Base-by-base conservation (phyloP, 1,139 yeast genomes). In the Yamadazyma mexicana region DNA sequence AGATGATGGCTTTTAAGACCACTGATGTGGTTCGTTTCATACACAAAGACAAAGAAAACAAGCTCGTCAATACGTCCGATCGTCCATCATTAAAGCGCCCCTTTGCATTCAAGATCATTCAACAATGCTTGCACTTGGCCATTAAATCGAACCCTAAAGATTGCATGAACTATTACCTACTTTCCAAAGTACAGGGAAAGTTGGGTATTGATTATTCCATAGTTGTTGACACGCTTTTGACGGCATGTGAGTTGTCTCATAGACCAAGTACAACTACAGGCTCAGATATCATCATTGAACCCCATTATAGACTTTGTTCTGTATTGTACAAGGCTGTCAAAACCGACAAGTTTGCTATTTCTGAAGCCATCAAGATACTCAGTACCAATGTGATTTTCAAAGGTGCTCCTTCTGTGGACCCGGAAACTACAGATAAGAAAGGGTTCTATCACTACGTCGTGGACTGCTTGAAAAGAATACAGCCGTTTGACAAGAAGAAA, bases 401-500 rank as follows among this genome's bases (percentile, higher is more conserved):
- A 15, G 24, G 15, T 14, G 18, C 41, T 9, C 3, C 18, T 4
- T n/a, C 20, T 28, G 8, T 17, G 18, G 34, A 26, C 4, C 27
- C 8, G 9, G 5, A 8, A 9, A 15, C 11, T 3, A 11, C 20
- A 11, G 17, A 20, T 43, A 1, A 45, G 36, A 34, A 62, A 53
- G 43, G 45, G 3, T 60, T 65, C 36, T 61, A 50, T 40, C 43
- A 50, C 10, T 39, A 52, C 2, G 51, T 69, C 3, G 48, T 68
- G 2, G 42, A 44, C 2, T 55, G 69, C 17, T 55, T 73, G 15
- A 56, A 52, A 28, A 60, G 55, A 33, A 56, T 89, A 6, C 62
- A 76, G 17, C 45, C 67, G 0, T 66, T 76, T 17, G 98, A 92
- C 56, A 89, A 85, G 59, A 86, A 82, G 56, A 87, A 81, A 41